phyloP scores from a whole-genome alignment of 75 land plant species.

The Isoetes taiwanensis region DNA sequence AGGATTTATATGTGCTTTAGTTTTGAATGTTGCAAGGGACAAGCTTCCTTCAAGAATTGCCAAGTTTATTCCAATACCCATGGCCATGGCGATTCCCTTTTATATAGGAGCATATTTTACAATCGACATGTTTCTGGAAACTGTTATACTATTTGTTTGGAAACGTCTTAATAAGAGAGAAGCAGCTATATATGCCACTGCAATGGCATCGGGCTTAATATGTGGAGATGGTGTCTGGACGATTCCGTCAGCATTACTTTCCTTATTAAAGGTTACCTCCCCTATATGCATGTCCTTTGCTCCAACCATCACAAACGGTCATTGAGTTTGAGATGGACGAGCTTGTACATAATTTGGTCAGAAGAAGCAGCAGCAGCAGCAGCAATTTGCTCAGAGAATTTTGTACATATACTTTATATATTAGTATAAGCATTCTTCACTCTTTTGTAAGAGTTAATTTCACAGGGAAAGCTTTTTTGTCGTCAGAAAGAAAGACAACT shows the following conservation, averaged over 20 bases:
- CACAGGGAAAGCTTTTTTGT: too few relatives aligned
- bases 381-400: too few relatives aligned
- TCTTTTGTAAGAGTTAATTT: too few relatives aligned
- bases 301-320: too few relatives aligned
- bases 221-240: constrained; percentile 74
- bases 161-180: constrained; percentile 24
- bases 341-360: too few relatives aligned
- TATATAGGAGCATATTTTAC: constrained; percentile 46
- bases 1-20: constrained; percentile 33
- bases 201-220: constrained; percentile 66
- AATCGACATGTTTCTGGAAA: constrained; percentile 57
- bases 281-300: constrained; percentile 70
- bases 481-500: too few relatives aligned
- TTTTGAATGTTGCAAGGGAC: constrained; percentile 30
- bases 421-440: too few relatives aligned
- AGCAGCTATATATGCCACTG: constrained; percentile 35
- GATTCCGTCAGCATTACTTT: constrained; percentile 46
- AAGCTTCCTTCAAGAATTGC: constrained; percentile 1
- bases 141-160: constrained; percentile 45
- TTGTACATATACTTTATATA: too few relatives aligned
- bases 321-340: too few relatives aligned
- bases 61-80: constrained; percentile 46
- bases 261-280: constrained; percentile 32
- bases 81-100: constrained; percentile 76
- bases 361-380: too few relatives aligned